Percentiles rank a stretch among this genome's conserved stretches.
phyloP scores from a whole-genome alignment of 257 asterid genomes.

The Solanum chaucha region DNA sequence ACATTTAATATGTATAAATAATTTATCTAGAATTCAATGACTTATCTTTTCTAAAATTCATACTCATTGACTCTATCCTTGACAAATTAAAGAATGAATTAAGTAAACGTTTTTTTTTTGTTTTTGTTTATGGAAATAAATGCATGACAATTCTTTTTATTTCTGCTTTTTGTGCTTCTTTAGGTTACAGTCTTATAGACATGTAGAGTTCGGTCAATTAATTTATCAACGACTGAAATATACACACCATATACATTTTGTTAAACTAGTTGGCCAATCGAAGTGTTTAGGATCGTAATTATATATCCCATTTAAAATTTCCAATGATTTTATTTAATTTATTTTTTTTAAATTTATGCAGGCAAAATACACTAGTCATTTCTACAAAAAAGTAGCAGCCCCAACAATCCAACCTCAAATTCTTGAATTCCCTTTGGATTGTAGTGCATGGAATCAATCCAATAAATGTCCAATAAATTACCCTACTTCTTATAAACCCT shows the following conservation, averaged over 20 bases:
- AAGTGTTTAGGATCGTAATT: background rate
- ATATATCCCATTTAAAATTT: background rate
- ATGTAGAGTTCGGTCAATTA: background rate
- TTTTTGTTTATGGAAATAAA: background rate
- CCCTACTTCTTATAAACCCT: conserved; percentile 14
- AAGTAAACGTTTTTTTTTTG: background rate
- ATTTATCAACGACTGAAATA: background rate
- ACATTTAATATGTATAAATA: background rate
- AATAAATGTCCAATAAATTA: conserved; percentile 35
- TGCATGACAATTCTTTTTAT: background rate
- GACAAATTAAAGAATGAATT: background rate
- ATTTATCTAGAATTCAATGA: background rate
- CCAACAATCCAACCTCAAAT: background rate
- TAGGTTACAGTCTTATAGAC: background rate
- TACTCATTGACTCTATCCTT: background rate
- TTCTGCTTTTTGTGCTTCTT: background rate
- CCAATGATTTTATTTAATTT: background rate
- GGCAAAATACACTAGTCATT: conserved; percentile 17
- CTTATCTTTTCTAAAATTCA: background rate
- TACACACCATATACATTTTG: background rate
- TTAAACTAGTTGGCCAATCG: background rate
- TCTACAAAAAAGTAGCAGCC: conserved; percentile 8
- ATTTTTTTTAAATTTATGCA: background rate
- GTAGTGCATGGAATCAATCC: conserved; percentile 48
- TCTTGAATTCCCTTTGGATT: conserved; percentile 25